Conservation (phyloP, 495 filamentous ascomycete species). For the Podospora bellae-mahoneyi region DNA sequence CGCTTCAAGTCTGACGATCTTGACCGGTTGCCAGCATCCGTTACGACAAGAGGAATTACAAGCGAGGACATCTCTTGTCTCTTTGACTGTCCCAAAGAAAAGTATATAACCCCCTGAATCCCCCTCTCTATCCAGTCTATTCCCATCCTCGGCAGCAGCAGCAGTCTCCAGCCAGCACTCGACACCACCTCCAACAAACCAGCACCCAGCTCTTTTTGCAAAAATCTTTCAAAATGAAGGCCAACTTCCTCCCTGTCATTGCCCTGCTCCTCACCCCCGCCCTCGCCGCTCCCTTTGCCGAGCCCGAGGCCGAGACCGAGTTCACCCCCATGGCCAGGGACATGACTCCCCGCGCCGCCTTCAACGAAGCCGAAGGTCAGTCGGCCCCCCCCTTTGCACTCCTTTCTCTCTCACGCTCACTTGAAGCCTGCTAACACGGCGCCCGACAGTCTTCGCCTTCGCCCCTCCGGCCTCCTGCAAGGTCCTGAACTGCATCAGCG, state of each 20-base stretch:
- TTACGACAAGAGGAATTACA: background rate
- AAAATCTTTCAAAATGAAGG: constrained; percentile 14
- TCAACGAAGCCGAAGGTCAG: constrained; percentile 24
- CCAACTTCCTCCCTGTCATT: constrained; percentile 17
- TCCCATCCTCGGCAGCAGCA: background rate
- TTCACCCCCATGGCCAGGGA: constrained; percentile 7
- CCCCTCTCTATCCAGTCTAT: background rate
- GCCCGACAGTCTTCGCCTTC: constrained; percentile 20
- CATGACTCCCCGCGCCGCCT: constrained; percentile 16
- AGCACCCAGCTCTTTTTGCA: background rate
- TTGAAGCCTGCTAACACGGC: background rate
- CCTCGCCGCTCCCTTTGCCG: constrained; percentile 14
- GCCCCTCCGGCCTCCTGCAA: constrained; percentile 17
- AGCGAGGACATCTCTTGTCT: background rate
- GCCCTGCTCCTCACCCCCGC: constrained; percentile 12
- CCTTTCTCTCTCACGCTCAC: background rate
- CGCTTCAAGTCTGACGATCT: background rate
- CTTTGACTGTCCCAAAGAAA: background rate
- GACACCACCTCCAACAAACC: background rate
- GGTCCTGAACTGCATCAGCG: constrained; percentile 23
- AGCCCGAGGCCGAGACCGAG: background rate
- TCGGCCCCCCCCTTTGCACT: background rate
- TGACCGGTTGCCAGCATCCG: background rate
- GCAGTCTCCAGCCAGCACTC: background rate
- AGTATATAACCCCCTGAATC: background rate